A percentile compares a stretch with the other conserved stretches of the same genome.
phyloP scores from a whole-genome alignment of 768 basidiomycete species.

The Austroboletus festivus region DNA sequence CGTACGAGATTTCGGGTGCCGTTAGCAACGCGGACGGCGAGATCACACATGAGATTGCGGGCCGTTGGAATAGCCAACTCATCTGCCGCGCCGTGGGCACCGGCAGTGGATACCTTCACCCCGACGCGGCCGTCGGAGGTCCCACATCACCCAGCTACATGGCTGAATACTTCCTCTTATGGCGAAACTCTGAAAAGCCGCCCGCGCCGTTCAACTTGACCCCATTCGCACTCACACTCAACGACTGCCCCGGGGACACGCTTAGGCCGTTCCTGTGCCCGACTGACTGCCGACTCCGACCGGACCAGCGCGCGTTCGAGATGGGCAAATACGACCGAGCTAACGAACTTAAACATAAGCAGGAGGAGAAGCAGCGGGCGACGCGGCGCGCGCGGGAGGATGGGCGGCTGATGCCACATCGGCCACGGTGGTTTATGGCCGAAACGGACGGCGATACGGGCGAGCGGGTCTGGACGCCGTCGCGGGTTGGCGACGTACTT shows the following conservation, averaged over 20 bases:
- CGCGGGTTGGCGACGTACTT: conserved; percentile 46
- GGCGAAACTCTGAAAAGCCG: conserved; percentile 87
- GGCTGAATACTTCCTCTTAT: conserved; percentile 80
- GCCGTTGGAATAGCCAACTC: conserved; percentile 93
- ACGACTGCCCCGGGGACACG: conserved; percentile 74
- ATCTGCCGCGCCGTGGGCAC: conserved; percentile 74
- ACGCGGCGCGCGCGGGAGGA: conserved; percentile 74
- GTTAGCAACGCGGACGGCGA: conserved; percentile 66
- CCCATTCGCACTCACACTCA: conserved; percentile 89
- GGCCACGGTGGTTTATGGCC: conserved; percentile 83
- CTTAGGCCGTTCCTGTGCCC: conserved; percentile 74
- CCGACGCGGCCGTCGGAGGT: conserved; percentile 60
- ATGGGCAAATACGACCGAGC: conserved; percentile 80
- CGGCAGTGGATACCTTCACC: conserved; percentile 59
- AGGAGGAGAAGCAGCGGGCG: conserved; percentile 77
- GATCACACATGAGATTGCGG: conserved; percentile 84
- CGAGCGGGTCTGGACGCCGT: conserved; percentile 84
- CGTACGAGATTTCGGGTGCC: conserved; percentile 87
- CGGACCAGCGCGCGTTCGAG: conserved; percentile 95
- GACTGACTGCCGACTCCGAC: conserved; percentile 89
- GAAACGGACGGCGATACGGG: conserved; percentile 85
- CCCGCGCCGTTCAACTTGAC: conserved; percentile 92
- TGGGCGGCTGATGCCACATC: conserved; percentile 67
- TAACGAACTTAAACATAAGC: conserved; percentile 71
- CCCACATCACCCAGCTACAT: conserved; percentile 42